phyloP scores from a whole-genome alignment of 805 yeast genomes.

The Danielozyma ontarioensis region DNA sequence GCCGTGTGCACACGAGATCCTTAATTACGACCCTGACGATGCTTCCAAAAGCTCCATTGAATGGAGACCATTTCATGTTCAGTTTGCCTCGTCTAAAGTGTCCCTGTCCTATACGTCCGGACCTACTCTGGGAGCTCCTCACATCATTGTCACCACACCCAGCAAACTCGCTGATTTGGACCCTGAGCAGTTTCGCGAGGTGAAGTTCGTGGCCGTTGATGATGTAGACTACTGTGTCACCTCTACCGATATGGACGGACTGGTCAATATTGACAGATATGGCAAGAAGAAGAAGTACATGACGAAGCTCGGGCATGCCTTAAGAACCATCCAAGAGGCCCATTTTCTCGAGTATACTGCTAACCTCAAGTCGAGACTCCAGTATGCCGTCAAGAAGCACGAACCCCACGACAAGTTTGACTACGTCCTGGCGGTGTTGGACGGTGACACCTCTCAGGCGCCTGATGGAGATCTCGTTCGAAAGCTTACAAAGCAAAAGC shows the following conservation, averaged over 20 bases:
- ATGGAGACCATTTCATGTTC: conserved; percentile 13
- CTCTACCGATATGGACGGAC: conserved; percentile 7
- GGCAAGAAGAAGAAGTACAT: conserved; percentile 11
- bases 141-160: conserved; percentile 15
- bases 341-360: conserved; percentile 5
- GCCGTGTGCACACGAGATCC: conserved; percentile 18
- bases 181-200: conserved; percentile 6
- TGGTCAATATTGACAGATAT: conserved; percentile 1
- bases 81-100: conserved; percentile 7
- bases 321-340: conserved; percentile 8
- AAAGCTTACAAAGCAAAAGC: conserved; percentile 8
- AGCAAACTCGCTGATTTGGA: conserved; percentile 6
- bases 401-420: neutral
- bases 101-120: conserved; percentile 1
- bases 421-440: conserved; percentile 3
- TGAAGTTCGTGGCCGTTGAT: conserved; percentile 18
- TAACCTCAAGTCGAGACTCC: conserved; percentile 4
- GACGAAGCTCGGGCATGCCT: conserved; percentile 6
- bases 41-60: conserved; percentile 5
- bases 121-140: conserved; percentile 7
- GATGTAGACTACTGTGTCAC: conserved; percentile 13
- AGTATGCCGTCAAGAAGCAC: conserved; percentile 1
- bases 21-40: conserved; percentile 1
- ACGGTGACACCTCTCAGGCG: neutral
- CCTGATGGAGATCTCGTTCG: conserved; percentile 4